Conservation (phyloP, 805 yeast genomes). For the Torulaspora microellipsoides region DNA sequence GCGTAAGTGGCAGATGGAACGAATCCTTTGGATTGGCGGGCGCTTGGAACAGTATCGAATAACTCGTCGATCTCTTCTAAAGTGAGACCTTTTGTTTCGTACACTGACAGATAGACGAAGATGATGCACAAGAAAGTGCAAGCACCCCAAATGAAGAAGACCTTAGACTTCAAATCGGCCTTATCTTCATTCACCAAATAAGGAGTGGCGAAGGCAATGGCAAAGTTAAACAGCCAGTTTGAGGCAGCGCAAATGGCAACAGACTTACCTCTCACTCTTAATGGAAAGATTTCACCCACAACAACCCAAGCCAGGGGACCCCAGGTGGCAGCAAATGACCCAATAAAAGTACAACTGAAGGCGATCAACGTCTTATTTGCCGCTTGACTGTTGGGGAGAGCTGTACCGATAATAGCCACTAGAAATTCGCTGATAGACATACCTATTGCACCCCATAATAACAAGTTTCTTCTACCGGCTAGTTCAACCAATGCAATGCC, state of each 20-base stretch:
- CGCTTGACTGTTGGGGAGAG: conserved; percentile 36
- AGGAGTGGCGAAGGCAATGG: conserved; percentile 70
- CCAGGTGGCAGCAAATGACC: conserved; percentile 75
- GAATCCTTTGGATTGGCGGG: conserved; percentile 15
- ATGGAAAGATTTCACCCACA: conserved; percentile 66
- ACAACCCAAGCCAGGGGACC: conserved; percentile 68
- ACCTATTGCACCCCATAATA: conserved; percentile 47
- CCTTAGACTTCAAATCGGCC: conserved; percentile 58
- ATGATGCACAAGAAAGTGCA: conserved; percentile 55
- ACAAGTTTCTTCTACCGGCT: conserved; percentile 48
- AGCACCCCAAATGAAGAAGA: conserved; percentile 69
- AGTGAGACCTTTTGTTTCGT: conserved; percentile 76
- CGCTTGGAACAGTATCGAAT: conserved; percentile 24
- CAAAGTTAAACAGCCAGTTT: conserved; percentile 66
- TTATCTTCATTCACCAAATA: conserved; percentile 59
- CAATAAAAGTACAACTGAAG: conserved; percentile 64
- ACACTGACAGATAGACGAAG: conserved; percentile 55
- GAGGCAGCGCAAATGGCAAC: conserved; percentile 57
- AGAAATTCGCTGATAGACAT: conserved; percentile 58
- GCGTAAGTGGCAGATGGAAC: conserved; percentile 12
- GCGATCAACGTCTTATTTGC: conserved; percentile 69
- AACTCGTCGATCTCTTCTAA: conserved; percentile 77
- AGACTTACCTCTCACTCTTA: conserved; percentile 60
- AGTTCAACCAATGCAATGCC: conserved; percentile 50
- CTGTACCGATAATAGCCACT: conserved; percentile 39